Base-by-base conservation (phyloP, 2,329 filamentous ascomycete species). In the Clarireedia paspali region DNA sequence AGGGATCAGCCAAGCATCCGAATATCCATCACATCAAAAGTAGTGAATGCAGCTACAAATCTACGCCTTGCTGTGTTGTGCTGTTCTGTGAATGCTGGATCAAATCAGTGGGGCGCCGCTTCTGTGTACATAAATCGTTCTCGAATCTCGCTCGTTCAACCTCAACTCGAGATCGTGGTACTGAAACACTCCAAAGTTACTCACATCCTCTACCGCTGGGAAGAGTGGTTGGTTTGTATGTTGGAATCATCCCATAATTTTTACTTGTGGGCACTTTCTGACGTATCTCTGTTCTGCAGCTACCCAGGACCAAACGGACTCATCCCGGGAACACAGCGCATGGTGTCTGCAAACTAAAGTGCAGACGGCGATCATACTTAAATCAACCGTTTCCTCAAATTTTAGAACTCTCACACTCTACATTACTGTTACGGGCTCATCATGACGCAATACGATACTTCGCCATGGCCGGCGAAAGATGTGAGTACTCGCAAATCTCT, bases 391-490 rank as follows among this genome's bases (percentile, higher is more conserved):
- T 38, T 42, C 15, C 46, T 17, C 24, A 20, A 39, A 49, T 3
- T 46, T 6, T 26, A 23, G 20, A 30, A 39, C 14, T 12, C 20
- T 30, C 10, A 30, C 27, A 30, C 26, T 26, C n/a, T 38, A 30
- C 15, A 20, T 24, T 36, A 15, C 20, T 30, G 26, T 47, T 24
- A 4, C 15, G 15, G 34, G 40, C 50, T 54, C 60, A 64, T 62
- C 36, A 80, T 80, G 77, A 68, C 70, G 27, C 63, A 68, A 52
- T 70, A 73, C 30, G 68, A 73, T 53, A 67, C 65, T 20, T 67
- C 51, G 39, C 44, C 70, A 67, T 84, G 81, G 81, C 78, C 80
- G 24, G 68, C 76, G 60, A 70, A 73, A 62, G 75, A 78, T 64
- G 76, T 78, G 65, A 67, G 73, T 55, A 20, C 20, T 59, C 24